A percentile compares a stretch with the other conserved stretches of the same genome.
These are phyloP conservation scores for Vitis riparia DNA, from an alignment of 164 flowering plant species.

Conservation along the genomic window DNA sequence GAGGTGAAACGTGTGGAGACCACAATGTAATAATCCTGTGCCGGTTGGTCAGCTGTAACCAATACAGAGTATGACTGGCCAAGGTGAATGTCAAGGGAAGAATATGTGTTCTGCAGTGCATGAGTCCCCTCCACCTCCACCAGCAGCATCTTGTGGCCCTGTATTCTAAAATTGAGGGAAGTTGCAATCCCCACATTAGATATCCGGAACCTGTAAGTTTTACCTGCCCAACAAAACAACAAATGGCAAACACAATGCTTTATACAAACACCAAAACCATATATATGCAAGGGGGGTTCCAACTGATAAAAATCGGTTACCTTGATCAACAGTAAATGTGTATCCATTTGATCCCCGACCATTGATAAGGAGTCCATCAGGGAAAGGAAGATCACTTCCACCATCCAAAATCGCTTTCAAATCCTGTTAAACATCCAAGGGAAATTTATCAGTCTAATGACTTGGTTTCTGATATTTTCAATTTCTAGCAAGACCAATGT, in stretches of 20 bases:
- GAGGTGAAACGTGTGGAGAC: conserved; percentile 60
- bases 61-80: conserved; percentile 71
- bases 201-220: conserved; percentile 64
- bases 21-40: conserved; percentile 54
- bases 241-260: background rate
- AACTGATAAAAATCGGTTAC: conserved; percentile 15
- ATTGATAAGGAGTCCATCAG: conserved; percentile 64
- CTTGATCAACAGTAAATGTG: conserved; percentile 55
- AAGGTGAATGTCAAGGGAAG: conserved; percentile 64
- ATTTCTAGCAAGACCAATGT: background rate
- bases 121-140: conserved; percentile 77
- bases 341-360: conserved; percentile 51
- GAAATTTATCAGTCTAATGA: background rate
- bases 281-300: background rate
- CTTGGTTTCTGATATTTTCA: background rate
- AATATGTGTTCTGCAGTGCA: conserved; percentile 54
- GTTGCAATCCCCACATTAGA: conserved; percentile 61
- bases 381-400: conserved; percentile 50
- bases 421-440: conserved; percentile 23
- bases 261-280: background rate
- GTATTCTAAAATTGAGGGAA: conserved; percentile 63
- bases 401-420: conserved; percentile 46
- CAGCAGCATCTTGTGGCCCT: conserved; percentile 59
- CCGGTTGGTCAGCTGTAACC: conserved; percentile 59
- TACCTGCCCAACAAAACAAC: conserved; percentile 34